Base-by-base conservation (phyloP, 2,329 filamentous ascomycete species). In the Bretziella fagacearum region DNA sequence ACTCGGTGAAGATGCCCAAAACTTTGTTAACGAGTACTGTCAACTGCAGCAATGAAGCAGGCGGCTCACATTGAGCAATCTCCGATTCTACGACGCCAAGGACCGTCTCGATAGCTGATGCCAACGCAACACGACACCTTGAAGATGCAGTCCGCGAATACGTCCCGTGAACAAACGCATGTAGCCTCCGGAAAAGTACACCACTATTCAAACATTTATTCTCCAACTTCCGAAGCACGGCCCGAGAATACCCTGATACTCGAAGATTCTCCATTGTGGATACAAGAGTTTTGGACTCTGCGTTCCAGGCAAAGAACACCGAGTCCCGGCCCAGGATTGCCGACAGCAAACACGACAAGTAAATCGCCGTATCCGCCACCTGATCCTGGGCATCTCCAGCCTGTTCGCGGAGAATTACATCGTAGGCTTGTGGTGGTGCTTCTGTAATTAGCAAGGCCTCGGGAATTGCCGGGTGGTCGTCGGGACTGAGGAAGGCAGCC, bases 241-340 rank as follows among this genome's bases (percentile, higher is more conserved):
- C 58, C 3, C 67, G 60, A 1, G 79, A 68, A 54, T 74, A 73
- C 4, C 75, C 74, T 0, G 73, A 70, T 35, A 77, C 65, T 41
- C 73, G 66, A 51, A 74, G 63, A 5, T 62, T 58, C 1, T 64
- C 55, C 1, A 71, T 54, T 2, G 62, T 60, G 7, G 69, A 65
- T 13, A 62, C 58, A 54, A 87, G 84, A 0, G 62, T 63, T 20
- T 60, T 62, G 23, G 66, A 65, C 2, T 65, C 63, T 2, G 65
- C 58, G 44, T 78, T 65, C 67, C 74, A 84, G 0, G 61, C 57
- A 58, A 84, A 91, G 27, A 91, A 70, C 1, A 81, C 66, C 0
- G 83, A 87, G 32, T 77, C 78, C 41, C 81, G 70, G 0, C 83
- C 84, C 4, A 86, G 69, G 0, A 76, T 74, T 1, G 89, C 64